Conservation (phyloP, 176 grass and related monocot species). For the Cymbopogon citratus region DNA sequence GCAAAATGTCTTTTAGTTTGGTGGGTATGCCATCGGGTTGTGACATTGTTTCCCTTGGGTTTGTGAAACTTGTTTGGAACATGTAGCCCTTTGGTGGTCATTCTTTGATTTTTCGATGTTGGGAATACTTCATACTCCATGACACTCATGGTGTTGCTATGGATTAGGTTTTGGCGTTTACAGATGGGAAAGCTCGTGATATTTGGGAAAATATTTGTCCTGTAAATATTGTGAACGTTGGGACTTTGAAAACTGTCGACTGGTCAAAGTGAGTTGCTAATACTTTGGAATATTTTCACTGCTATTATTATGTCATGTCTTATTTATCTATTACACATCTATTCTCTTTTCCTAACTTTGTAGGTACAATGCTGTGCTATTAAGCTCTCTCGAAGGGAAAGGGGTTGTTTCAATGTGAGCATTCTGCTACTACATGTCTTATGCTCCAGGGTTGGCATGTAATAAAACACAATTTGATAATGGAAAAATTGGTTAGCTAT, state of each 20-base stretch:
- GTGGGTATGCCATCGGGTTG: not conserved
- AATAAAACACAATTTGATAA: constrained; percentile 3
- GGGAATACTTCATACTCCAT: not conserved
- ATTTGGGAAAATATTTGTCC: constrained; percentile 61
- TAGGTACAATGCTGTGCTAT: constrained; percentile 70
- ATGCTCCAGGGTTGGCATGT: not conserved
- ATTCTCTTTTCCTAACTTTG: constrained; percentile 24
- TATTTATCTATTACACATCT: constrained; percentile 5
- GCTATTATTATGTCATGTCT: constrained; percentile 1
- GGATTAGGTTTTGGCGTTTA: constrained; percentile 66
- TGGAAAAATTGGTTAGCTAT: not conserved
- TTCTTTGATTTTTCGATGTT: constrained; percentile 2
- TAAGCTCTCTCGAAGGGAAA: constrained; percentile 81
- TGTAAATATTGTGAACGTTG: constrained; percentile 41
- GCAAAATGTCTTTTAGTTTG: not conserved
- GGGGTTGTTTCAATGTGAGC: constrained; percentile 64
- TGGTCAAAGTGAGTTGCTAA: constrained; percentile 80
- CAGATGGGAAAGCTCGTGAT: constrained; percentile 44
- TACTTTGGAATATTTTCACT: constrained; percentile 15
- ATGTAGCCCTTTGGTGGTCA: not conserved
- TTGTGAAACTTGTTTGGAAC: constrained; percentile 3
- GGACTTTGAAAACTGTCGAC: constrained; percentile 44
- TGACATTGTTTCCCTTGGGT: not conserved
- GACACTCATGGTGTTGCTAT: constrained; percentile 1
- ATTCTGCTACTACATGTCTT: constrained; percentile 5